phyloP scores from a whole-genome alignment of 345 rosid genomes.

The Murraya koenigii region DNA sequence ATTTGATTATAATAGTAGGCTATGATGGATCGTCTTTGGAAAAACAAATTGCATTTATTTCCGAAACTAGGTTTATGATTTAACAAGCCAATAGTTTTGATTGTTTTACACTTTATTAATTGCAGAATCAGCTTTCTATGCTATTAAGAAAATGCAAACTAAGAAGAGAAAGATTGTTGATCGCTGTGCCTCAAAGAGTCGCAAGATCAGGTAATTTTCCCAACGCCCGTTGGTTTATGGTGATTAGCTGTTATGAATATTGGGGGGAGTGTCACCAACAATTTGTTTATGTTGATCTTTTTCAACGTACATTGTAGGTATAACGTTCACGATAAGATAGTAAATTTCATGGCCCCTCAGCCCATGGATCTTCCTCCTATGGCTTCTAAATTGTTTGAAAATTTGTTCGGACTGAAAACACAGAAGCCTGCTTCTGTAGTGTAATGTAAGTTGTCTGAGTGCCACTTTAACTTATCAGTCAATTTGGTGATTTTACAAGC shows the following conservation, averaged over 20 bases:
- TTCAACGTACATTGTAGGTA: slow-evolving; percentile 40
- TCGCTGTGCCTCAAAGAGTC: slow-evolving; percentile 83
- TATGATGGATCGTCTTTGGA: neutral
- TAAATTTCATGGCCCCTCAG: slow-evolving; percentile 80
- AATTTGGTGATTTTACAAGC: neutral
- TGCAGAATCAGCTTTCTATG: slow-evolving; percentile 72
- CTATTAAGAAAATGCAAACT: slow-evolving; percentile 60
- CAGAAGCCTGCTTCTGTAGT: slow-evolving; percentile 22
- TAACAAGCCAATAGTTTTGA: neutral
- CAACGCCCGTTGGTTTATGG: neutral
- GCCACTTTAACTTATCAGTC: neutral
- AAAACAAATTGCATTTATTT: neutral
- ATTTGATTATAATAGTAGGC: neutral
- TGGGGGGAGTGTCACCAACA: neutral
- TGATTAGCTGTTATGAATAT: neutral
- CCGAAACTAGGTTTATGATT: neutral
- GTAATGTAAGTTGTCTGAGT: neutral
- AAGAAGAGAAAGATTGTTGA: slow-evolving; percentile 90
- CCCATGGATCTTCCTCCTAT: slow-evolving; percentile 56
- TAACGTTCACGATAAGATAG: slow-evolving; percentile 74
- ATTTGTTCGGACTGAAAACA: slow-evolving; percentile 70
- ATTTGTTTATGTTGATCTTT: neutral
- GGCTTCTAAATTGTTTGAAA: slow-evolving; percentile 75
- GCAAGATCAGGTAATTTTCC: slow-evolving; percentile 68
- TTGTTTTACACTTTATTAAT: slow-evolving; percentile 2